Evolutionary conservation across 169 alveolate species (phyloP), one percentile per base, ranked within the genome.

Genomic region (Plasmodium adleri): DNA sequence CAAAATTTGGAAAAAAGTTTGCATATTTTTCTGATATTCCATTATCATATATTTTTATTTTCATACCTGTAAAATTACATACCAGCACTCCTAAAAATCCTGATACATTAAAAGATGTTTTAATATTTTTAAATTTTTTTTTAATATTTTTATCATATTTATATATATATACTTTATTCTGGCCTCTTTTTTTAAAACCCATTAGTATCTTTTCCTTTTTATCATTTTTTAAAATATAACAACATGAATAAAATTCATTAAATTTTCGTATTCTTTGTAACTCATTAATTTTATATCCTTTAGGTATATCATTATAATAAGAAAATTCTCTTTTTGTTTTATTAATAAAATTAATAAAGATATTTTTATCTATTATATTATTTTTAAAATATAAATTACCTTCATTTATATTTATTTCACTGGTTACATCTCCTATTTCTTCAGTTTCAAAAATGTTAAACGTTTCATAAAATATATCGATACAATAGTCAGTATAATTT

Each of bases 61-160:
- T 71, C 92, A 86, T 86, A 39, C 92, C 92, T 20, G 87, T 86
- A 66, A 86, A 86, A 62, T 72, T 86, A 60, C 92, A 86, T 71
- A 86, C 72, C 47, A 86, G 24, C 6, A 86, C 47, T 9, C 92
- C 92, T 59, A 86, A 49, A 59, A 86, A 86, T 12, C 92, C 92
- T 24, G 92, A 72, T 56, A 86, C 72, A 56, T 71, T 60, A 32
- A 72, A 71, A 72, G 15, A 71, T 70, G 39, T 86, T 60, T 72
- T 26, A 20, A 54, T 43, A n/a, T 8, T 43, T 86, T 70, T 60
- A 45, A 59, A 86, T 56, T 28, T 86, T 47, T 72, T 70, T 86
- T 86, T 71, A 17, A 86, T 66, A 22, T 62, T 86, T 52, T 86
- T 86, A 86, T 86, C 85, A 22, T 86, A 86, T 32, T 59, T 86